These are phyloP conservation scores for Chaetomiaceae sp. DNA, from an alignment of 2,329 filamentous ascomycete species.

Conservation along the genomic window DNA sequence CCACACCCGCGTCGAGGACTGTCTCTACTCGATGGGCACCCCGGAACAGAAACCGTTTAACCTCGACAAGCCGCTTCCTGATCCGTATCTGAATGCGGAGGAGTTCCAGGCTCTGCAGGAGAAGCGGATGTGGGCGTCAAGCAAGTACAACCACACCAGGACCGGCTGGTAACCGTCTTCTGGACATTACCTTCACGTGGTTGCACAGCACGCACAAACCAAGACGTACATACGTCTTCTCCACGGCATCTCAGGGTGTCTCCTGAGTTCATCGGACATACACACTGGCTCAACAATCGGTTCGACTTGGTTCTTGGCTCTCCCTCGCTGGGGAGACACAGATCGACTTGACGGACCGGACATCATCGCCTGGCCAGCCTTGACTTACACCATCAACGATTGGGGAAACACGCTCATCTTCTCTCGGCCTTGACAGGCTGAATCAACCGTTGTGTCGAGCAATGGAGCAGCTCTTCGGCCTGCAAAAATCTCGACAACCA, in stretches of 20 bases:
- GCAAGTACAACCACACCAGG: background rate
- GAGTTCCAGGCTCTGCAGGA: background rate
- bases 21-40: slow-evolving; percentile 3
- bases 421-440: too few species aligned
- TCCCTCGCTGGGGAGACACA: background rate
- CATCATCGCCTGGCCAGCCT: background rate
- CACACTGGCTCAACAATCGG: background rate
- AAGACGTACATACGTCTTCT: background rate
- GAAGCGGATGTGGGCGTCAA: background rate
- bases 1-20: slow-evolving; percentile 8
- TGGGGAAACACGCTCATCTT: background rate
- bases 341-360: background rate
- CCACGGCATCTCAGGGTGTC: background rate
- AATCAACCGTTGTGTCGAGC: too few species aligned
- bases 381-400: background rate
- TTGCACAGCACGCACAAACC: background rate
- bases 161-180: background rate
- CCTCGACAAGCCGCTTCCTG: slow-evolving; percentile 9
- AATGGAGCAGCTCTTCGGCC: too few species aligned
- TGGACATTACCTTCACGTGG: background rate
- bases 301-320: background rate
- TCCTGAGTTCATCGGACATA: too few species aligned
- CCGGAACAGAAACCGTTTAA: slow-evolving; percentile 1
- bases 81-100: background rate
- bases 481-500: too few species aligned